Conservation (phyloP, 225 moss, liverwort and hornwort genomes). For the Bryoerythrophyllum caledonicum region DNA sequence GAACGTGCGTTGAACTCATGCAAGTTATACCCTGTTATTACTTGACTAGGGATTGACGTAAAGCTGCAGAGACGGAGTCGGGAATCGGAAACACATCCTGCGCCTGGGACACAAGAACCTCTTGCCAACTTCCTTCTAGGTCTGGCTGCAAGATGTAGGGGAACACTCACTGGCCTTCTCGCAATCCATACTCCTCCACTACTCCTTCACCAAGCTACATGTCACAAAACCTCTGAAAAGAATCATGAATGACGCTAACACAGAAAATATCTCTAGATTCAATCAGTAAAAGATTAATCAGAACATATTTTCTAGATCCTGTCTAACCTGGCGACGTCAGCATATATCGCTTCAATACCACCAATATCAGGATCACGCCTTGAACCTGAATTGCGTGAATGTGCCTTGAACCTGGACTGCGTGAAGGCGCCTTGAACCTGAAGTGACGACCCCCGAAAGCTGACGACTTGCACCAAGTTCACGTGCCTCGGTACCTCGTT, state of each 20-base stretch:
- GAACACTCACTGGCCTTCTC: slow-evolving; percentile 37
- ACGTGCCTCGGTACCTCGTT: too few relatives aligned
- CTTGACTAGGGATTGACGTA: slow-evolving; percentile 46
- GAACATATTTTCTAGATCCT: too few relatives aligned
- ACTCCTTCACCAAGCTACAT: slow-evolving; percentile 40
- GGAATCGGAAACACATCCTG: slow-evolving; percentile 34
- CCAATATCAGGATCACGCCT: too few relatives aligned
- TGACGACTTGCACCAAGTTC: too few relatives aligned
- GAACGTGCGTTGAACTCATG: too few relatives aligned
- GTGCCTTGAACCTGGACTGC: too few relatives aligned
- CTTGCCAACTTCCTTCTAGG: slow-evolving; percentile 41
- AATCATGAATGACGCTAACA: neutral
- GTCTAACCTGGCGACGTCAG: too few relatives aligned
- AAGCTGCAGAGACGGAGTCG: slow-evolving; percentile 31
- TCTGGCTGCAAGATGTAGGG: too few relatives aligned
- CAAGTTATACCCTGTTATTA: slow-evolving; percentile 1
- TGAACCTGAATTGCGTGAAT: too few relatives aligned
- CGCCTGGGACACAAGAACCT: slow-evolving; percentile 36
- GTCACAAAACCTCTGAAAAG: neutral
- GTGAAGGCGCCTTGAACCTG: too few relatives aligned
- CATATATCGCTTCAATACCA: too few relatives aligned
- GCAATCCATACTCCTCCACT: slow-evolving; percentile 25
- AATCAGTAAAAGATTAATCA: neutral
- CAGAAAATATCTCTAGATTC: neutral
- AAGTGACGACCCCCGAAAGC: too few relatives aligned